phyloP scores from a whole-genome alignment of 2,329 filamentous ascomycete species.

The Neonectria sp. region DNA sequence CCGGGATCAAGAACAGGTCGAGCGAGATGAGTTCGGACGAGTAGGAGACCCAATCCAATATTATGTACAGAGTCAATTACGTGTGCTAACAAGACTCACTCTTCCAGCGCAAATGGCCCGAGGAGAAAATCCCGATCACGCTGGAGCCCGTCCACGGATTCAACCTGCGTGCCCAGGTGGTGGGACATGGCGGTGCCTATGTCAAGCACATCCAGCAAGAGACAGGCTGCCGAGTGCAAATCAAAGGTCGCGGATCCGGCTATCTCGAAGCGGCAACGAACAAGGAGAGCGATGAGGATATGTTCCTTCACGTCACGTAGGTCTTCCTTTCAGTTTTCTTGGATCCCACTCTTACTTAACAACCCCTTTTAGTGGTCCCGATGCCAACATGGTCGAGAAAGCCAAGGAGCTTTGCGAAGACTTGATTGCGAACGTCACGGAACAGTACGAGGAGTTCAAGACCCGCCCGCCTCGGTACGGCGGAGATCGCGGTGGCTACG shows the following conservation, averaged over 20 bases:
- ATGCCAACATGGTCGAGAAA: constrained; percentile 86
- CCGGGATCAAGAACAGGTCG: constrained; percentile 84
- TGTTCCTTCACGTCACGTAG: constrained; percentile 97
- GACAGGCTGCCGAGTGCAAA: constrained; percentile 95
- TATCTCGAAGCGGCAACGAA: constrained; percentile 93
- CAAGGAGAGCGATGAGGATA: constrained; percentile 92
- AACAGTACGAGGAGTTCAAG: constrained; percentile 94
- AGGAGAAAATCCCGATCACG: constrained; percentile 92
- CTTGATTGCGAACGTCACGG: constrained; percentile 86
- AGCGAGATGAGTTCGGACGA: constrained; percentile 91
- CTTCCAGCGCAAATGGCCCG: constrained; percentile 96
- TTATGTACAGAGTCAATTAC: not conserved
- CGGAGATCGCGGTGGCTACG: constrained; percentile 59
- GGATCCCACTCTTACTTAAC: constrained; percentile 54
- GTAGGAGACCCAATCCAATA: constrained; percentile 64
- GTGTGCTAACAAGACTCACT: constrained; percentile 29
- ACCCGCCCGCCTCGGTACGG: constrained; percentile 80
- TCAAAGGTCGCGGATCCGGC: constrained; percentile 95
- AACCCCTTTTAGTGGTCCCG: constrained; percentile 78
- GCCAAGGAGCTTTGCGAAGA: constrained; percentile 93
- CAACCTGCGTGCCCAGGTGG: constrained; percentile 95
- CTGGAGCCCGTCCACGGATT: constrained; percentile 95
- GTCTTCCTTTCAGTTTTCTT: constrained; percentile 47
- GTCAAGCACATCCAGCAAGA: constrained; percentile 99
- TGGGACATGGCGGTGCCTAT: constrained; percentile 93